Evolutionary conservation across 768 basidiomycete species (phyloP), one percentile per base, ranked within the genome.

Genomic region (Naematelia aurantialba): DNA sequence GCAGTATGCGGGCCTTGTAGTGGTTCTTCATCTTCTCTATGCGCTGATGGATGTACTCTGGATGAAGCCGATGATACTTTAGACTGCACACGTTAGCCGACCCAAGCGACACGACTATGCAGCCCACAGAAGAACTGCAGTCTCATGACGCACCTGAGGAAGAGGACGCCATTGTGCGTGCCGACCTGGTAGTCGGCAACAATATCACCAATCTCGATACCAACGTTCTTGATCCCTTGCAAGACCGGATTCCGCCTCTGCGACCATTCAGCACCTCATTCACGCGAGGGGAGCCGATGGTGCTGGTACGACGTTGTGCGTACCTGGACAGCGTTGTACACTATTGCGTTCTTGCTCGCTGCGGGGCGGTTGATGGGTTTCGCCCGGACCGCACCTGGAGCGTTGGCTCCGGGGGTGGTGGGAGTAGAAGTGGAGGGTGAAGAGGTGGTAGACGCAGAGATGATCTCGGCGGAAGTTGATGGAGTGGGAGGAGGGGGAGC

Each of bases 141-240:
- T 39, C 34, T 39, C 21, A 12, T 24, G 44, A 49, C 66, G 57
- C 44, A 88, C 96, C 91, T 94, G 55, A 99, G 83, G 74, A 88
- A 99, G 22, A 99, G 78, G 10, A 93, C 88, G 19, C 92, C 89
- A 1, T 91, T 92, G 25, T 93, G 97, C 21, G 87, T 82, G 21
- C 96, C 96, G 17, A 99, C 93, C 75, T 97, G 92, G 76, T 89
- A 99, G 77, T 99, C 96, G 22, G 87, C 85, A 17, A 88, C 81
- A 60, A 98, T 92, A 70, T 98, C 93, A 0, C 89, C 89, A 68
- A 90, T 96, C 75, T 98, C 92, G 78, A 91, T 93, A 1, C 88
- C 85, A 1, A 96, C 88, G 78, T 90, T 89, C 61, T 87, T 84
- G 54, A 98, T 88, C 66, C 82, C 83, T 70, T 89, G 85, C 19